Evolutionary conservation across 352 stramenopile genomes (phyloP), one percentile per base, ranked within the genome.

Genomic region (Thalassiosira mediterranea): DNA sequence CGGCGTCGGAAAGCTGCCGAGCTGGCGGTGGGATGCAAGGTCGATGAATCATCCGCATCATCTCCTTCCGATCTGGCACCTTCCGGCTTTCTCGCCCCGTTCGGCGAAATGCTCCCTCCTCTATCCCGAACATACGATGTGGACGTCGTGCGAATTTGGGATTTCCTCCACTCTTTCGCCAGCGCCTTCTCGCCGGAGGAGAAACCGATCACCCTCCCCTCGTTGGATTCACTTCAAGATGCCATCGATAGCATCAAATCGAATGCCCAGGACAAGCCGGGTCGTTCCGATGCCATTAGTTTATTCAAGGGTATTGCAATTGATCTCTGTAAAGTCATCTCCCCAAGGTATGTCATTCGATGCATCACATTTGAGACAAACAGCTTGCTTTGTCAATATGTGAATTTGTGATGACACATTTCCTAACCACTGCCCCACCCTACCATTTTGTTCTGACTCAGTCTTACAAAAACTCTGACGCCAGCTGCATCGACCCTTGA

Each of bases 131-230:
- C 37, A 25, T 92, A 89, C 44, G 83, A 92, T 32, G 79, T 85
- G 76, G 88, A 90, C 71, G 75, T 90, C 56, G 64, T 94, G 3
- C 34, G 83, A n/a, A 79, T 91, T 65, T 92, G 86, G 84, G 85
- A 94, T 62, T 92, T 92, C 65, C 59, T 94, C 25, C 79, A 86
- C 23, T 89, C 83, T 19, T 94, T 91, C 70, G 76, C 75, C 47
- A 65, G 83, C 68, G 84, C 80, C 26, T 90, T 92, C 52, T 68
- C 61, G 1, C 44, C 52, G n/a, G 23, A 47, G 21, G 40, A 79
- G 0, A 42, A 81, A 46, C 63, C 83, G 29, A 57, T 47, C 4
- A 72, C 76, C 21, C 29, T 89, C 8, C 85, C 86, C 8, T 78
- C 83, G 7, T 56, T 92, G 38, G 81, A 92, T 63, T 61, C 73